Conservation (phyloP, 169 alveolate genomes). For the Cryptosporidium canis region DNA sequence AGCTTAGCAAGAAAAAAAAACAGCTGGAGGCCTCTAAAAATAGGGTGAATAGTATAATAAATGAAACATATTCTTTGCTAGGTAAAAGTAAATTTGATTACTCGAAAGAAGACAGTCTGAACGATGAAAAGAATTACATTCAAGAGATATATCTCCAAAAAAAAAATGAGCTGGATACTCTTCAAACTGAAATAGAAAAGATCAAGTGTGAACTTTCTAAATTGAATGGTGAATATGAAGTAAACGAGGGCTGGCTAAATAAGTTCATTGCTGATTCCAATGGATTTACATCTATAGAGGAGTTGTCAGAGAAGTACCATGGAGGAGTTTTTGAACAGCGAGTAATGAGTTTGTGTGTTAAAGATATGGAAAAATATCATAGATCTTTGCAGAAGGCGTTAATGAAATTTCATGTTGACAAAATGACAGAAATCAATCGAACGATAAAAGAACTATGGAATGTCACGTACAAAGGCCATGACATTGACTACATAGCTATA, state of each 20-base stretch:
- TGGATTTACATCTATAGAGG: conserved; percentile 17
- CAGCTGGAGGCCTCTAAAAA: neutral
- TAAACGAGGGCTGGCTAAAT: conserved; percentile 37
- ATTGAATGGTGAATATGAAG: conserved; percentile 33
- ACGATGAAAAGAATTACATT: neutral
- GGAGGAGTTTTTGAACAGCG: conserved; percentile 35
- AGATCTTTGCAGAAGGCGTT: conserved; percentile 86
- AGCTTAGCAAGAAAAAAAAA: neutral
- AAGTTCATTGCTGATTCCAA: conserved; percentile 13
- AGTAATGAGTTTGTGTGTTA: conserved; percentile 10
- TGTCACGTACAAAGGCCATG: conserved; percentile 93
- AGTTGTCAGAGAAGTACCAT: neutral
- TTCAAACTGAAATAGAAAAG: conserved; percentile 17
- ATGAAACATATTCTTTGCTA: neutral
- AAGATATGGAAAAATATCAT: conserved; percentile 79
- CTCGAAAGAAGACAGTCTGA: neutral
- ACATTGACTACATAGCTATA: conserved; percentile 92
- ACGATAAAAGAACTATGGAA: conserved; percentile 95
- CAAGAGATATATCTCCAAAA: neutral
- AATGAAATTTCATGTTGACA: conserved; percentile 83
- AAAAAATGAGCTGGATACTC: neutral
- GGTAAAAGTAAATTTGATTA: neutral
- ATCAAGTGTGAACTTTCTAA: conserved; percentile 31
- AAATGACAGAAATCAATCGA: conserved; percentile 95
- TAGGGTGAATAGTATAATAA: neutral